Base-by-base conservation (phyloP, 306 rosid genomes). In the Medicago arabica region DNA sequence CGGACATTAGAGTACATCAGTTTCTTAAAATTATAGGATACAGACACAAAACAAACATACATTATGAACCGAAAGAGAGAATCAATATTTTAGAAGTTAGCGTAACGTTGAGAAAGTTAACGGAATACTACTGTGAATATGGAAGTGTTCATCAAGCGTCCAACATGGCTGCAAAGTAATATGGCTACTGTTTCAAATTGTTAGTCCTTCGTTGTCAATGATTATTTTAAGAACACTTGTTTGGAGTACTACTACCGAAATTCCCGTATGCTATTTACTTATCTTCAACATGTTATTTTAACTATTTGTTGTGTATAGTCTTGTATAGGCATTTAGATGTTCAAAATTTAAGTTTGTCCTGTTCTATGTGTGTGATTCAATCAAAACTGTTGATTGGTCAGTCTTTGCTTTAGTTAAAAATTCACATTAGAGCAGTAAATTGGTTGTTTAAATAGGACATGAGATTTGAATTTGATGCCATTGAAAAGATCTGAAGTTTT, bases 401-500 rank as follows among this genome's bases (percentile, higher is more conserved):
- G 16, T 58, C 16, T 58, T 23, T 58, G n/a, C n/a, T 23, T 58
- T 58, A 1, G 15, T 23, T 9, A 10, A 57, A 57, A 57, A 19
- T 8, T 18, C 7, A 57, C 63, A 57, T 23, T 21, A 21, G n/a
- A 57, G 36, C 23, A 9, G 49, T 44, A 44, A 44, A 44, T 10
- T 10, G n/a, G 1, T 4, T 44, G 50, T 43, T 43, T 11, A 43
- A 43, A 9, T 43, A 9, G 11, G 49, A 10, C 15, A 43, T 43
- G 3, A 8, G 15, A 44, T 44, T 44, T 44, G 15, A 44, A 44
- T 44, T 59, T 25, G 18, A 7, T 59, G 66, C 17, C 28, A 11
- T 21, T 59, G 46, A 16, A 59, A 73, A 41, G 43, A 57, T 73
- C 77, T 73, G 76, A 36, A 46, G 43, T 9, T 4, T 73, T 18